Percentiles rank a stretch among this genome's conserved stretches.
Evolutionary conservation across 495 filamentous ascomycete genomes (phyloP).

Genomic region (Neurospora cerealis): DNA sequence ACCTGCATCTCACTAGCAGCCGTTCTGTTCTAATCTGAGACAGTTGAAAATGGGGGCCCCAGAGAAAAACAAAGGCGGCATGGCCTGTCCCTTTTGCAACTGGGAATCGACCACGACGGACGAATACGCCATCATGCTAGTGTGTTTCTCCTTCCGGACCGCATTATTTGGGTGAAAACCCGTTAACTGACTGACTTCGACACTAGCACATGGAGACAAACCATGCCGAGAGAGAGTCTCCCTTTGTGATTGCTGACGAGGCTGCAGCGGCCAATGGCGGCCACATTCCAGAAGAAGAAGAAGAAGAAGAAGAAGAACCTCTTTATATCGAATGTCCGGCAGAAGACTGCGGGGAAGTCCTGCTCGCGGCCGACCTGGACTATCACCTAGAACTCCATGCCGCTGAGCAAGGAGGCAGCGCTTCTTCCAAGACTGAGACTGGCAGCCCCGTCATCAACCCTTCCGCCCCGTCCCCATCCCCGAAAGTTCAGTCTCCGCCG

Average conservation of each 20-base stretch:
- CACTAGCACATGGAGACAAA: constrained; percentile 45
- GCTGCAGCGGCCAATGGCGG: neutral
- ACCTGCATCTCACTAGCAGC: neutral
- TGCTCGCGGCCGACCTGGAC: constrained; percentile 51
- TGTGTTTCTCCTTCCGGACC: constrained; percentile 5
- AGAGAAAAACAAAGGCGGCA: neutral
- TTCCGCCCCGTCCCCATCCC: neutral
- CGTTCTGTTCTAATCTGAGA: neutral
- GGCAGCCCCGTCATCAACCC: neutral
- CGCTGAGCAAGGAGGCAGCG: constrained; percentile 30
- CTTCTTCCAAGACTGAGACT: neutral
- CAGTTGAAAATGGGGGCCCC: neutral
- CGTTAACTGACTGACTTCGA: neutral
- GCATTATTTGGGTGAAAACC: neutral
- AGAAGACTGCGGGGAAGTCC: constrained; percentile 60
- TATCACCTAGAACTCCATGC: constrained; percentile 67
- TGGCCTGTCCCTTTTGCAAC: constrained; percentile 23
- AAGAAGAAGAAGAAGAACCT: constrained; percentile 19
- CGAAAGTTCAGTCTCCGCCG: neutral
- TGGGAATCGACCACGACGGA: constrained; percentile 12
- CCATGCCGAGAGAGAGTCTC: constrained; percentile 43
- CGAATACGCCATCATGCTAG: constrained; percentile 23
- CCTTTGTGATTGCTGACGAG: constrained; percentile 33
- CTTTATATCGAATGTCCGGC: constrained; percentile 58
- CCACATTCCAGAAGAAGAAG: constrained; percentile 48